phyloP scores from a whole-genome alignment of 192 early-diverging fungal genomes.

The Funneliformis mosseae region DNA sequence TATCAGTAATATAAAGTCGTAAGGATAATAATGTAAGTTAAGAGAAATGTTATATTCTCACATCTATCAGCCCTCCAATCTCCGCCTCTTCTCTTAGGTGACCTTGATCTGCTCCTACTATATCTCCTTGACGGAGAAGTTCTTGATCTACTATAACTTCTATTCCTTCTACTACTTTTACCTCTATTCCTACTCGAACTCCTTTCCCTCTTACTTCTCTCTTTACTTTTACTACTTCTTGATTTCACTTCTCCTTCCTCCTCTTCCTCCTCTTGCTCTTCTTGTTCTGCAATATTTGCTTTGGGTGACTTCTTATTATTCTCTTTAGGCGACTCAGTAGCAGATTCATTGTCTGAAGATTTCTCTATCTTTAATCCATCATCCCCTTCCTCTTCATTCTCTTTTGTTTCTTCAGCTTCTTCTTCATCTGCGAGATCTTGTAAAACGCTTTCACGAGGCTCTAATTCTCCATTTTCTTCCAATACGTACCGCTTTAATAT shows the following conservation, averaged over 20 bases:
- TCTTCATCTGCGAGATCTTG: constrained; percentile 37
- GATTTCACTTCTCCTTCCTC: constrained; percentile 28
- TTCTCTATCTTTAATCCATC: neutral
- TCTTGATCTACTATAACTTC: constrained; percentile 12
- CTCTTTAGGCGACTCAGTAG: no score
- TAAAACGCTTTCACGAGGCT: constrained; percentile 72
- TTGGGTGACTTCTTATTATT: neutral
- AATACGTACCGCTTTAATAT: constrained; percentile 77
- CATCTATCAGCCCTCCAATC: constrained; percentile 1
- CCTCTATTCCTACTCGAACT: constrained; percentile 13
- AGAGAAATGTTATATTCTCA: neutral
- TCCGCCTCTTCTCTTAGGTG: neutral
- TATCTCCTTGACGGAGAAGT: neutral
- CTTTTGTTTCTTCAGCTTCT: neutral
- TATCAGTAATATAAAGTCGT: neutral
- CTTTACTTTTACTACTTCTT: constrained; percentile 1
- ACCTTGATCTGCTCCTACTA: neutral
- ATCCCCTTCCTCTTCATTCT: constrained; percentile 25
- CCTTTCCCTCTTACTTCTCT: constrained; percentile 10
- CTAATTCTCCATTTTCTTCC: constrained; percentile 83
- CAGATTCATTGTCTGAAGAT: no score
- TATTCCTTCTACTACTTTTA: neutral
- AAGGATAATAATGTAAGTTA: neutral
- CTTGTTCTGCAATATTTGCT: constrained; percentile 23
- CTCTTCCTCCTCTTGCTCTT: constrained; percentile 19